Percentiles rank a stretch among this genome's conserved stretches.
These are phyloP conservation scores for Harringtonia lauricola DNA, from an alignment of 2,329 filamentous ascomycete species.

Conservation along the genomic window DNA sequence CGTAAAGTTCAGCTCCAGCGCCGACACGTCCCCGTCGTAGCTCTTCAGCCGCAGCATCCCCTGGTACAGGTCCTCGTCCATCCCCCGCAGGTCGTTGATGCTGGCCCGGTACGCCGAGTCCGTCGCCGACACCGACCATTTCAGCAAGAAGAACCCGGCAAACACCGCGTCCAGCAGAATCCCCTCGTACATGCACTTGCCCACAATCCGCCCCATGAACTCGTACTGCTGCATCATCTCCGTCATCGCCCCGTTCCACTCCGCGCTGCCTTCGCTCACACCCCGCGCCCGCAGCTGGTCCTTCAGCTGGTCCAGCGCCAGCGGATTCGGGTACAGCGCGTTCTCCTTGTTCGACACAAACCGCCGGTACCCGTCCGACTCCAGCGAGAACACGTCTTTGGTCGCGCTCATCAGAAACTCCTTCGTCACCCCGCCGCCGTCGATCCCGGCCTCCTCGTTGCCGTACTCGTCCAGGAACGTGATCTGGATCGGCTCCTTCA, in stretches of 20 bases:
- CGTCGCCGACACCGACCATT: conserved; percentile 68
- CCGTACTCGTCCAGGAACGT: conserved; percentile 91
- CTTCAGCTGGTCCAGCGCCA: conserved; percentile 57
- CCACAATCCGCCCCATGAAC: conserved; percentile 84
- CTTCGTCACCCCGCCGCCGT: conserved; percentile 94
- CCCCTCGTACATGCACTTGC: conserved; percentile 95
- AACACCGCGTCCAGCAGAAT: conserved; percentile 91
- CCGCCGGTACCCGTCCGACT: conserved; percentile 32
- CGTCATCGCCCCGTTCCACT: conserved; percentile 45
- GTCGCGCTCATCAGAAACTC: conserved; percentile 90
- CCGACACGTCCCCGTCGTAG: conserved; percentile 67
- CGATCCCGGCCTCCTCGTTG: conserved; percentile 80
- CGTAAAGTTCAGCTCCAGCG: conserved; percentile 79
- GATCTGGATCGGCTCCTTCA: conserved; percentile 95
- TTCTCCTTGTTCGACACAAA: conserved; percentile 82
- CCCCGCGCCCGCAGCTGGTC: conserved; percentile 43
- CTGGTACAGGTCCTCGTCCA: conserved; percentile 84
- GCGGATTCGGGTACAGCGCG: conserved; percentile 79
- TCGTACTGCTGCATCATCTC: conserved; percentile 68
- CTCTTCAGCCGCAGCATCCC: conserved; percentile 78
- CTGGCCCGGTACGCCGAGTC: conserved; percentile 70
- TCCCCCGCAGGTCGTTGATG: conserved; percentile 84
- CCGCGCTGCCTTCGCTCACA: conserved; percentile 37
- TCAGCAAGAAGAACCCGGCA: conserved; percentile 89
- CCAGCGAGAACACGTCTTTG: conserved; percentile 63